Base-by-base conservation (phyloP, 176 grass and related monocot species). In the Themeda triandra region DNA sequence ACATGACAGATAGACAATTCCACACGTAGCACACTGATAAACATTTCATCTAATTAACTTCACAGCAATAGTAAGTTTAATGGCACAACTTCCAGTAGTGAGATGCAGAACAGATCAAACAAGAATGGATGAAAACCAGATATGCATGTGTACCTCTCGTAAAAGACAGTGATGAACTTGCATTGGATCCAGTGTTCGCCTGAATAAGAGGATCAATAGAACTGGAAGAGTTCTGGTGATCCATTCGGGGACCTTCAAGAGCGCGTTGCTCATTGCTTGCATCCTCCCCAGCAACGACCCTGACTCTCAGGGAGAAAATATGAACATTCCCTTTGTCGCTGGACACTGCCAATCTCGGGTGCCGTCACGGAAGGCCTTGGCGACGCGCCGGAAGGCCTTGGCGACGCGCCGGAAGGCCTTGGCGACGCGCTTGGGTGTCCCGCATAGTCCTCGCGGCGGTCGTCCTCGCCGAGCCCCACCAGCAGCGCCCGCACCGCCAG, bases 281-380 rank as follows among this genome's bases (percentile, higher is more conserved):
- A 88, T 95, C 90, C 74, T 98, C 91, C 21, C 90, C 89, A 82
- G 85, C 92, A 69, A n/a, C n/a, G n/a, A 98, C 89, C 79, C 90
- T 93, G 76, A 95, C 92, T 80, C 91, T 92, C 65, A 98, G 82
- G 66, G 92, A 91, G 65, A 98, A 98, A 67, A 98, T 87, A 63
- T 98, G 95, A 79, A 93, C 79, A 58, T 91, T 98, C 60, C 95
- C 95, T 84, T 98, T 98, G 80, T 98, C 95, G 6, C 92, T 98
- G 45, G 90, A 95, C 62, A 94, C 92, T 63, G 89, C 92, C 75
- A 98, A 53, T n/a, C n/a, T n/a, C n/a, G n/a, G n/a, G n/a, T n/a
- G n/a, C n/a, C n/a, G n/a, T n/a, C n/a, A n/a, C n/a, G n/a, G n/a
- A n/a, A n/a, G n/a, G n/a, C n/a, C n/a, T n/a, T n/a, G n/a, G n/a